Conservation (phyloP, 306 rosid genomes). For the Morella rubra region DNA sequence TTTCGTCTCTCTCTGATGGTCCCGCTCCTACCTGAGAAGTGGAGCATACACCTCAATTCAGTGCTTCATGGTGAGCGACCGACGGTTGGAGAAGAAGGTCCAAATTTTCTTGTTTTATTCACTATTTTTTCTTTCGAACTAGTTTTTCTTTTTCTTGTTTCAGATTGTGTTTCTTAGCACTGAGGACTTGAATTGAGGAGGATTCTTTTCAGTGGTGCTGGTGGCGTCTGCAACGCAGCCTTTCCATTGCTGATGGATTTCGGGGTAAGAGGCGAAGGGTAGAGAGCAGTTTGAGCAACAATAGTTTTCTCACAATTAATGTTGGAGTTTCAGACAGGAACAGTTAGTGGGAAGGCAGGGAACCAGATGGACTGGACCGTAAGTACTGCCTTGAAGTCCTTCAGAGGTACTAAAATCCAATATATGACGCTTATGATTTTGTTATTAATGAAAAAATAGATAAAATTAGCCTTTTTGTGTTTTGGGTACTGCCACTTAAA, state of each 20-base stretch:
- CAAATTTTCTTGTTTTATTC: neutral
- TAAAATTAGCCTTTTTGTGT: neutral
- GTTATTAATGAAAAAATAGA: neutral
- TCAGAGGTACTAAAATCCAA: constrained; percentile 53
- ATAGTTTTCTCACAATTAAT: neutral
- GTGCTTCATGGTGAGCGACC: neutral
- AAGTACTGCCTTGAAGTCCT: constrained; percentile 54
- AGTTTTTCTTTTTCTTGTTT: neutral
- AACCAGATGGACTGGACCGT: constrained; percentile 76
- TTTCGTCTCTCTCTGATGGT: neutral
- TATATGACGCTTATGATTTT: neutral
- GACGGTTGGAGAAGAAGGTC: neutral
- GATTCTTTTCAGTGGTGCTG: neutral
- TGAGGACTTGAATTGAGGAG: neutral
- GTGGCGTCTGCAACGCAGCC: too few species aligned
- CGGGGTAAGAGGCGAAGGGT: constrained; percentile 26
- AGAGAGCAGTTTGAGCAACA: neutral
- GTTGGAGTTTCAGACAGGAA: constrained; percentile 41
- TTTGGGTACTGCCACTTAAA: neutral
- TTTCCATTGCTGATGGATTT: constrained; percentile 27
- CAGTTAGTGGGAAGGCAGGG: constrained; percentile 35
- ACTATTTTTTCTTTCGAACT: too few species aligned
- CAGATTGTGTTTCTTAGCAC: neutral
- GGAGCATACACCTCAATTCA: neutral
- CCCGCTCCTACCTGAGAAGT: neutral